These are phyloP conservation scores for Monosporascus sp. DNA, from an alignment of 2,329 filamentous ascomycete species.

Conservation along the genomic window DNA sequence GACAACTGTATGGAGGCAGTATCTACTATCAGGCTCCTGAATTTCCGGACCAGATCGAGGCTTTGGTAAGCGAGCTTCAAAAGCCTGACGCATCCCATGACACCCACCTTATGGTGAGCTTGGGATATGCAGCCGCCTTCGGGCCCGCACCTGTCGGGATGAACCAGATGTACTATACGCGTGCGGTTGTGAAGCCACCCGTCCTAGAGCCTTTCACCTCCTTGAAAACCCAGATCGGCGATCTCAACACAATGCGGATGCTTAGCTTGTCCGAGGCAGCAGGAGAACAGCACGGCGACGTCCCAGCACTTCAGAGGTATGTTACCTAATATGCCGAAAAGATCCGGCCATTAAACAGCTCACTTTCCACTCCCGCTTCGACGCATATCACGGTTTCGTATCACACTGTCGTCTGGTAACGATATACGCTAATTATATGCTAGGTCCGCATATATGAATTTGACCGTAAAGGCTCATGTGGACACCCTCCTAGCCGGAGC, in stretches of 20 bases:
- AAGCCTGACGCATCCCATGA: too few species aligned
- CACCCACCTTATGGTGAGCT: too few species aligned
- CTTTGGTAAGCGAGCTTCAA: too few species aligned
- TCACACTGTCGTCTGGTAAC: background rate
- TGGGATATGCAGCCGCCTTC: too few species aligned
- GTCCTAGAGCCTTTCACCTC: conserved; percentile 6
- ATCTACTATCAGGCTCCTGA: too few species aligned
- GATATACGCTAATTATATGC: background rate
- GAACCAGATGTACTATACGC: conserved; percentile 3
- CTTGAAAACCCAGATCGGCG: conserved; percentile 3
- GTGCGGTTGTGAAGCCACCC: conserved; percentile 1
- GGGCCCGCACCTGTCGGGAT: too few species aligned
- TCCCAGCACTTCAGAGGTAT: background rate
- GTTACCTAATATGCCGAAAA: background rate
- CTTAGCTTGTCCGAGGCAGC: conserved; percentile 3
- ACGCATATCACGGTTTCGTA: too few species aligned
- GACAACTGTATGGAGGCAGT: too few species aligned
- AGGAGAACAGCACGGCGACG: conserved; percentile 6
- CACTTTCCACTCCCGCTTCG: background rate
- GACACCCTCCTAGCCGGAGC: conserved; percentile 1
- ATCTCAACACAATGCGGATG: conserved; percentile 5
- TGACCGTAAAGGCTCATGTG: conserved; percentile 5
- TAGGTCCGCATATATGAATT: conserved; percentile 11
- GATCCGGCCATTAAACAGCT: background rate
- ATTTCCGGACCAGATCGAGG: too few species aligned